Base-by-base conservation (phyloP, 2,329 filamentous ascomycete species). In the Paradendryphiella salina region DNA sequence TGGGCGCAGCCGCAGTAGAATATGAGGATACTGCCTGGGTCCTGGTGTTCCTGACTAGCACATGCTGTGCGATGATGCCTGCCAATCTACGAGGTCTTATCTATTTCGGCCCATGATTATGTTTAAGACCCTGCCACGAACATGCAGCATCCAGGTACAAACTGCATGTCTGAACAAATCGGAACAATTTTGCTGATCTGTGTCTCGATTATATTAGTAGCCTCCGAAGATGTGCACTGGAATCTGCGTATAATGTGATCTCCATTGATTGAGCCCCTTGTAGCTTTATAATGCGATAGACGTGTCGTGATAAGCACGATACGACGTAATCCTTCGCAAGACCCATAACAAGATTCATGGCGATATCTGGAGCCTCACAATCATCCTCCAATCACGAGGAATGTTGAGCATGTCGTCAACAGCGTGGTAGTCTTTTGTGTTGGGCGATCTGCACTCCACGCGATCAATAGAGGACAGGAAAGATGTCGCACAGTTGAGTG, bases 61-160 rank as follows among this genome's bases (percentile, higher is more conserved):
- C 34, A 28, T 34, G 29, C 37, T 41, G 36, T 28, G 21, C 29
- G 39, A 47, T 41, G 37, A 34, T 36, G 31, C 14, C 45, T 35
- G 36, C 45, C 36, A 41, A 35, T 41, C 20, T 41, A 47, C 4
- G 21, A 23, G 23, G 23, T 35, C 14, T n/a, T 41, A 15, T 28
- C 15, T 35, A 47, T 21, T 36, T 31, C 4, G 32, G 15, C 44
- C 44, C 44, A 31, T 36, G 23, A 2, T 20, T 15, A 33, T 33
- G 14, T 13, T 28, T 40, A 26, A 26, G 8, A 26, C 23, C 23
- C 23, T 26, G 23, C 8, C 23, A 26, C 23, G 8, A 26, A 26
- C 23, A 10, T 26, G 23, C 10, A 26, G 23, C 3, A 3, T 26
- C 23, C 23, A 26, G 23, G 23, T 2, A 9, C 23, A 10, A 9